phyloP scores from a whole-genome alignment of 768 basidiomycete species.

The Lactarius hatsudake region DNA sequence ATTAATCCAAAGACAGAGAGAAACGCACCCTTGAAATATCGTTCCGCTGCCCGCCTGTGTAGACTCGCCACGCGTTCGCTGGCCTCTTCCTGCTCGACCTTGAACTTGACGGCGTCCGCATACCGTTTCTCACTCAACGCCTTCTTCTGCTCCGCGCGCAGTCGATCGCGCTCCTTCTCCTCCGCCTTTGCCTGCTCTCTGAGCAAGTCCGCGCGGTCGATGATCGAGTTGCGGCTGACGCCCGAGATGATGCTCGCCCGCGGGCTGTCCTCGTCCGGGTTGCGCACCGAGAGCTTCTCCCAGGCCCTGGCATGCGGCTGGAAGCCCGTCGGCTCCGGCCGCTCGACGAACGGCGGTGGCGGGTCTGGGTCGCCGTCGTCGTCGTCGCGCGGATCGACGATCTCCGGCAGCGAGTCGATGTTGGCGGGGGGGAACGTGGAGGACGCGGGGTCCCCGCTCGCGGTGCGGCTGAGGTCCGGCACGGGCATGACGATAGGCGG shows the following conservation, averaged over 20 bases:
- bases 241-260: slow-evolving; percentile 34
- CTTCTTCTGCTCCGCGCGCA: slow-evolving; percentile 28
- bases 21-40: slow-evolving; percentile 36
- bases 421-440: slow-evolving; percentile 19
- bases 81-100: slow-evolving; percentile 34
- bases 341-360: slow-evolving; percentile 22
- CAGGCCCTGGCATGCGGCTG: slow-evolving; percentile 15
- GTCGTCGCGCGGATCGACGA: slow-evolving; percentile 17
- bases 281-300: slow-evolving; percentile 23
- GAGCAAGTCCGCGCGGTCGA: slow-evolving; percentile 33
- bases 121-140: slow-evolving; percentile 31
- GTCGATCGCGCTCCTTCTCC: slow-evolving; percentile 31
- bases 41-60: slow-evolving; percentile 36
- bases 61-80: slow-evolving; percentile 32
- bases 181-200: slow-evolving; percentile 32
- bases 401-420: slow-evolving; percentile 25
- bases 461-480: slow-evolving; percentile 7
- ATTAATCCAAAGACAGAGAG: not conserved
- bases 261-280: slow-evolving; percentile 21
- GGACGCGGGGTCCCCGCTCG: slow-evolving; percentile 7
- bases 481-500: slow-evolving; percentile 23
- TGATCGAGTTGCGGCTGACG: slow-evolving; percentile 29
- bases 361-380: slow-evolving; percentile 12
- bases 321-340: not conserved
- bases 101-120: slow-evolving; percentile 32